phyloP scores from a whole-genome alignment of 179 eudicot genomes.

The Camellia oleifera region DNA sequence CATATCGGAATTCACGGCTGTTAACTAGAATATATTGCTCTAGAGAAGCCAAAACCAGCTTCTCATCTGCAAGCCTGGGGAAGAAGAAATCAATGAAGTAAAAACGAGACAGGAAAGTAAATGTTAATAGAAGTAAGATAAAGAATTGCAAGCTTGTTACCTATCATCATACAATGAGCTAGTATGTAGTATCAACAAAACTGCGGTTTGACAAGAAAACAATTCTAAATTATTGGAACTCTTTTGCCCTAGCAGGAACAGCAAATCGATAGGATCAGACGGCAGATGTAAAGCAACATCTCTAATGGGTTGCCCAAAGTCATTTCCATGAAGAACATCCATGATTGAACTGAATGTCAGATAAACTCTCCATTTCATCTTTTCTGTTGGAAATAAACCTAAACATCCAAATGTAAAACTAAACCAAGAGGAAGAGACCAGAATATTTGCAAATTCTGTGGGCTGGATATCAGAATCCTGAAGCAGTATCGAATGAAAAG shows the following conservation, averaged over 20 bases:
- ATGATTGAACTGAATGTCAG: slow-evolving; percentile 64
- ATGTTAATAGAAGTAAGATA: slow-evolving; percentile 9
- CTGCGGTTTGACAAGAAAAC: slow-evolving; percentile 70
- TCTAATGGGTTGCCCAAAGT: slow-evolving; percentile 63
- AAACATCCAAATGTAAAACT: slow-evolving; percentile 76
- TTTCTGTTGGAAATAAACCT: slow-evolving; percentile 79
- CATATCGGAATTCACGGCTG: slow-evolving; percentile 40
- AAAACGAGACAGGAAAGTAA: neutral
- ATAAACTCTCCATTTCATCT: slow-evolving; percentile 70
- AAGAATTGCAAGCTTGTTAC: slow-evolving; percentile 30
- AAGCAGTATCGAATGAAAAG: slow-evolving; percentile 58
- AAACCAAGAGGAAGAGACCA: slow-evolving; percentile 84
- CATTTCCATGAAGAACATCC: slow-evolving; percentile 62
- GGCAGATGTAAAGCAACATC: slow-evolving; percentile 74
- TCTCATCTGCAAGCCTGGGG: slow-evolving; percentile 78
- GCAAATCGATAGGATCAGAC: slow-evolving; percentile 78
- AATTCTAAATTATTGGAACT: slow-evolving; percentile 49
- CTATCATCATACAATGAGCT: slow-evolving; percentile 80
- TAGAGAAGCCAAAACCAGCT: slow-evolving; percentile 77
- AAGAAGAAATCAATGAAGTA: slow-evolving; percentile 16
- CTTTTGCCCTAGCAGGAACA: slow-evolving; percentile 88
- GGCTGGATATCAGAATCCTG: slow-evolving; percentile 43
- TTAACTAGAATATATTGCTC: slow-evolving; percentile 92
- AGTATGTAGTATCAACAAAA: slow-evolving; percentile 60
- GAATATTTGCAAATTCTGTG: slow-evolving; percentile 43